Base-by-base conservation (phyloP, 1,284 basidiomycete genomes). In the Cryptococcus sp. region DNA sequence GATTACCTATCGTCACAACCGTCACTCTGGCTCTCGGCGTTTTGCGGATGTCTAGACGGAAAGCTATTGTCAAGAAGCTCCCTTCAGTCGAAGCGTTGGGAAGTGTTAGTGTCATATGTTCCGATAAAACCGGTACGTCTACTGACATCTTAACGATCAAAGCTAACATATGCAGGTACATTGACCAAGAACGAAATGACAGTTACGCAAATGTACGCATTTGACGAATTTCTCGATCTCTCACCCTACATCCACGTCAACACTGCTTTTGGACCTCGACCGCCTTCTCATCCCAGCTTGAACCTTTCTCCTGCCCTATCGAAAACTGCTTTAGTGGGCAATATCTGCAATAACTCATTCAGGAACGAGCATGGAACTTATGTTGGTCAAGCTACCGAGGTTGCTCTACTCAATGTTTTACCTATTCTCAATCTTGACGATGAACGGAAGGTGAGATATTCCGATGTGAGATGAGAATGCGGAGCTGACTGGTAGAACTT, bases 101-200 rank as follows among this genome's bases (percentile, higher is more conserved):
- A 2, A 91, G 87, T 7, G 89, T 98, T 24, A 92, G 87, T 39
- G 93, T 97, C 21, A 91, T 98, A 54, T 98, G 94, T 70, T 92
- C 91, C 1, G 94, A 98, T 76, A 98, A 98, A 78, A 98, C 94
- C 39, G 91, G 90, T 81, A 52, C 37, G 70, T 48, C 2, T n/a
- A 2, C 7, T 24, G 18, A 2, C 18, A n/a, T 16, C 3, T 18
- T 24, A 23, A 40, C 11, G 18, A 31, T 37, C 16, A 22, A 18
- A 45, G n/a, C 16, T 45, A 22, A 34, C n/a, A n/a, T 18, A 13
- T 25, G 16, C 57, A 89, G 89, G 91, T n/a, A 98, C 93, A 1
- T 76, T 98, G 48, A 98, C 94, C 0, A 90, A 86, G 70, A 97
- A 97, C 73, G 88, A 96, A 64, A 92, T 96, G 80, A 94, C 91